Evolutionary conservation across 176 grass and related monocot species (phyloP).

Genomic region (Avena eriantha): DNA sequence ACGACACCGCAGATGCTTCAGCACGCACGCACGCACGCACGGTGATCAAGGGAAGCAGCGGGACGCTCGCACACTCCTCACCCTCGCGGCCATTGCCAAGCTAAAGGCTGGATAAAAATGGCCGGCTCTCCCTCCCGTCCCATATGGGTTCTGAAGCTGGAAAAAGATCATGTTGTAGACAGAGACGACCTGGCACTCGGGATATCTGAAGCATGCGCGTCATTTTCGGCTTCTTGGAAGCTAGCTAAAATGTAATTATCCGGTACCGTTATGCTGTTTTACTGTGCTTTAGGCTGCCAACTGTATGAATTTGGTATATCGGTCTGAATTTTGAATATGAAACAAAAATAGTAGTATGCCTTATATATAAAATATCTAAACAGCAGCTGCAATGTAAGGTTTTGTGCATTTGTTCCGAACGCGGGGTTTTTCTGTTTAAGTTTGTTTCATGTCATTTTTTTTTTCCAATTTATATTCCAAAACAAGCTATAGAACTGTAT

Average conservation of each 20-base stretch:
- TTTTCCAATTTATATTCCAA: background rate
- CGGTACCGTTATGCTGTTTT: background rate
- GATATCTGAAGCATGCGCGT: conserved; percentile 55
- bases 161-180: conserved; percentile 48
- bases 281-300: background rate
- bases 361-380: background rate
- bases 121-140: conserved; percentile 32
- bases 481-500: background rate
- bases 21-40: conserved; percentile 17
- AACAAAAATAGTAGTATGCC: background rate
- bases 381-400: background rate
- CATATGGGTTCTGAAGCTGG: conserved; percentile 42
- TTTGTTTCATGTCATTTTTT: background rate
- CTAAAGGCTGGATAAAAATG: conserved; percentile 31
- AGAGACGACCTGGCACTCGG: conserved; percentile 17
- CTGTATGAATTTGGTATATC: background rate
- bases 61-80: background rate
- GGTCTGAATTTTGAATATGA: conserved; percentile 3
- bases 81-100: conserved; percentile 22
- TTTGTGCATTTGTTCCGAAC: background rate
- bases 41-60: conserved; percentile 19
- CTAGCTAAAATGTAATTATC: conserved; percentile 34
- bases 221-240: conserved; percentile 51
- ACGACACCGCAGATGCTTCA: background rate
- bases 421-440: background rate